Base-by-base conservation (phyloP, 208 protist species). In the Wallacemonas rigidus region DNA sequence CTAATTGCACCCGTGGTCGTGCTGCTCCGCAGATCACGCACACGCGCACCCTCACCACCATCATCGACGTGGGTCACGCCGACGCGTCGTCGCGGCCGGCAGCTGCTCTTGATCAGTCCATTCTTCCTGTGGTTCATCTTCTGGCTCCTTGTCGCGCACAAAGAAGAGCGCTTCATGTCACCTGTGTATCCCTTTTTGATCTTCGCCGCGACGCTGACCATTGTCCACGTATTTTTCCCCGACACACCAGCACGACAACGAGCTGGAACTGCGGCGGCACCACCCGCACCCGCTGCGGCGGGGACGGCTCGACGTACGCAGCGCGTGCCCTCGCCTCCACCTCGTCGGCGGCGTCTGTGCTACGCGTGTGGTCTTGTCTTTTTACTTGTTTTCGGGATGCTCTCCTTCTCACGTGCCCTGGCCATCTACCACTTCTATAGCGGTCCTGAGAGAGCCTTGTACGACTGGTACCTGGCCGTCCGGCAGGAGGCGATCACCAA, bases 111-210 rank as follows among this genome's bases (percentile, higher is more conserved):
- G 74, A 75, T 94, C 8, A 74, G 76, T 8, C 90, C 95, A 12
- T 96, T 95, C 54, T 96, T 89, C 60, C 38, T 98, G 14, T 98
- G 94, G 94, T 81, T 98, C 51, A 48, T 26, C 14, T 94, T 98
- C 51, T 97, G 97, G 90, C 74, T 90, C 3, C 67, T 67, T 35
- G 71, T 98, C 47, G 80, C 95, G n/a, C 96, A 98, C 83, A 99
- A 99, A 79, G 97, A 98, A 65, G 96, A 98, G 79, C 87, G 94
- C 41, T 99, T 99, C 76, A 83, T 99, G 78, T 85, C 90, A 43
- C 88, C 93, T 0, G 82, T 95, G 5, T 99, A 98, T 75, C 96
- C 97, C 5, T 91, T 98, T 17, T 53, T 99, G 44, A 75, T 86
- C 39, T 76, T 99, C 7, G 79, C 83, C 38, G 95, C 86, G 17